Base-by-base conservation (phyloP, 2,329 filamentous ascomycete genomes). In the Beauveria sp. region DNA sequence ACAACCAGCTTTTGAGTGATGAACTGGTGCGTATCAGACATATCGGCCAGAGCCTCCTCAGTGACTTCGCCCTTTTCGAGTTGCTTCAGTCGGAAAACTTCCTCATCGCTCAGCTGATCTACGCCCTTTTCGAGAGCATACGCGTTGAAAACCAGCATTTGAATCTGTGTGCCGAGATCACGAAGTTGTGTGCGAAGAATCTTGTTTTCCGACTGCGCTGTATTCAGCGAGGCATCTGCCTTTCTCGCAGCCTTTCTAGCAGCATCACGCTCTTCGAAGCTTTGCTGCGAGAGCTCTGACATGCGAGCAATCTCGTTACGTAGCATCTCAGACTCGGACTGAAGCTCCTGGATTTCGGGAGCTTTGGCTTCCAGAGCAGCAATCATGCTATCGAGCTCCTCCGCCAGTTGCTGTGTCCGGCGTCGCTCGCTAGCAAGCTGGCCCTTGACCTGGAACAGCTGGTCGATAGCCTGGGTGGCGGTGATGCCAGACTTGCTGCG, bases 1-100 rank as follows among this genome's bases (percentile, higher is more conserved):
- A 92, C 85, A 9, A 92, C 89, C n/a, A 97, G 80, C 63, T 92
- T 88, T 69, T 94, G 85, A 30, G 89, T 94, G 67, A 99, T 96
- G 72, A 96, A 88, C 61, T 87, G 87, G 68, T 93, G 91, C 1
- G 92, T 96, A 64, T 92, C 89, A 5, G 89, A 92, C 71, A 92
- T 81, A 65, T 91, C 89, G 40, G 89, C 84, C 7, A 90, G 76
- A 0, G 84, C 81, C 61, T 88, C 84, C 61, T 91, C 89, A 9
- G 84, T 81, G 26, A 93, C 79, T 67, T 94, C 87, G 58, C 91
- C 89, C 62, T 84, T 84, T 64, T 91, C 88, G 8, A 96, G 81
- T 65, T 88, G 87, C 71, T 96, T 86, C 43, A 96, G 81, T 63
- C 91, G 88, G 52, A 85, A 79, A 24, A 85, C 84, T 66, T 96